A percentile compares a stretch with the other conserved stretches of the same genome.
phyloP scores from a whole-genome alignment of 179 eudicot species.

The Dionaea muscipula region DNA sequence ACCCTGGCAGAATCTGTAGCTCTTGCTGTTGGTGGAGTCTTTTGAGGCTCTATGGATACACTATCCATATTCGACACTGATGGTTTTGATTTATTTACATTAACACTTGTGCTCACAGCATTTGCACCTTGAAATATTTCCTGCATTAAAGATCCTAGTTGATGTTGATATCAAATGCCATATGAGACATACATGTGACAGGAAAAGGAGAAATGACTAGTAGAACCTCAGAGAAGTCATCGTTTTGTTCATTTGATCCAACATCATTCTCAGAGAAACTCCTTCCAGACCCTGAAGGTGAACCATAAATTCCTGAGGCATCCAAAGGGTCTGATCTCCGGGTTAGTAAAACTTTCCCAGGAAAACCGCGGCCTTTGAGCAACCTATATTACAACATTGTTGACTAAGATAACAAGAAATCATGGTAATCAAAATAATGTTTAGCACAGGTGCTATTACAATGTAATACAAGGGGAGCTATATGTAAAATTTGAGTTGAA shows the following conservation, averaged over 20 bases:
- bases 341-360: conserved; percentile 83
- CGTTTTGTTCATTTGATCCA: conserved; percentile 41
- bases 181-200: background rate
- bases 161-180: conserved; percentile 5
- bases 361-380: conserved; percentile 87
- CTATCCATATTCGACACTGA: conserved; percentile 24
- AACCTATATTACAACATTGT: conserved; percentile 28
- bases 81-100: conserved; percentile 30
- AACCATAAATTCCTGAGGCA: conserved; percentile 34
- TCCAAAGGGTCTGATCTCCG: conserved; percentile 61
- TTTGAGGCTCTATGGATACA: conserved; percentile 45
- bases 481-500: too few relatives aligned
- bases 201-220: background rate
- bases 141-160: conserved; percentile 20
- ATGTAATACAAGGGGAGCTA: too few relatives aligned
- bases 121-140: conserved; percentile 31
- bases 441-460: background rate
- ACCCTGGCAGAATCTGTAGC: conserved; percentile 92
- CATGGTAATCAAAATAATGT: background rate
- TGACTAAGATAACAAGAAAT: background rate
- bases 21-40: conserved; percentile 47
- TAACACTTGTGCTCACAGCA: conserved; percentile 21
- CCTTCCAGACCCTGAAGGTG: conserved; percentile 44
- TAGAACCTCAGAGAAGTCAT: conserved; percentile 46
- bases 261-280: conserved; percentile 46